phyloP scores from a whole-genome alignment of 441 rosid species.

The Corymbia citriodora region DNA sequence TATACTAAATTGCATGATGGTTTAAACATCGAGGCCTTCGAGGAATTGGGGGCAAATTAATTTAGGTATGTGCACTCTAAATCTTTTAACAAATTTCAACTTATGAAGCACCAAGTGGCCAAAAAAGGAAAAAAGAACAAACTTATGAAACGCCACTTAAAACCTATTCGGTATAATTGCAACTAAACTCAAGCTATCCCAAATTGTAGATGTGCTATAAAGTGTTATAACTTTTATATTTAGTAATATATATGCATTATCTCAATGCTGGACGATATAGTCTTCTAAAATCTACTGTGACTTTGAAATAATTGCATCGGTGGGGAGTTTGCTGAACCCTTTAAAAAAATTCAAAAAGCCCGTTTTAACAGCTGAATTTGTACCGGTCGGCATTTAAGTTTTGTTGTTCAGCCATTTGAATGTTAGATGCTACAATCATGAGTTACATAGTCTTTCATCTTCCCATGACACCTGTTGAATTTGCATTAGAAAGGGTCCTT shows the following conservation, averaged over 20 bases:
- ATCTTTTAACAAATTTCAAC: neutral
- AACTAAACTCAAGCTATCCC: neutral
- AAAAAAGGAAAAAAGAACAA: too few species aligned
- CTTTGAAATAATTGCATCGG: neutral
- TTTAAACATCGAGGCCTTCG: neutral
- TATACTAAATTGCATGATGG: neutral
- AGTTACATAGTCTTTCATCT: neutral
- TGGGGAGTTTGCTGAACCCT: neutral
- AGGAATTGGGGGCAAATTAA: neutral
- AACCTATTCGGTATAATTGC: neutral
- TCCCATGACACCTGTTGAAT: neutral
- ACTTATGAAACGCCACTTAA: neutral
- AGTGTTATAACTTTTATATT: neutral
- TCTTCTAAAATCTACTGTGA: neutral
- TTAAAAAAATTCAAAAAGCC: neutral
- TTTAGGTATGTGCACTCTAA: neutral
- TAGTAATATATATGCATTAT: neutral
- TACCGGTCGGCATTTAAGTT: neutral
- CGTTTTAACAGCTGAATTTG: neutral
- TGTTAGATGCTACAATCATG: neutral
- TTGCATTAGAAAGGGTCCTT: neutral
- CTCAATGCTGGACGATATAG: neutral
- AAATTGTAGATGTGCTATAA: neutral
- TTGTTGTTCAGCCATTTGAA: neutral
- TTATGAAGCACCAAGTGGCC: too few species aligned